Evolutionary conservation across 2,329 filamentous ascomycete species (phyloP), one percentile per base, ranked within the genome.

Genomic region (Aspergillus amoenus): DNA sequence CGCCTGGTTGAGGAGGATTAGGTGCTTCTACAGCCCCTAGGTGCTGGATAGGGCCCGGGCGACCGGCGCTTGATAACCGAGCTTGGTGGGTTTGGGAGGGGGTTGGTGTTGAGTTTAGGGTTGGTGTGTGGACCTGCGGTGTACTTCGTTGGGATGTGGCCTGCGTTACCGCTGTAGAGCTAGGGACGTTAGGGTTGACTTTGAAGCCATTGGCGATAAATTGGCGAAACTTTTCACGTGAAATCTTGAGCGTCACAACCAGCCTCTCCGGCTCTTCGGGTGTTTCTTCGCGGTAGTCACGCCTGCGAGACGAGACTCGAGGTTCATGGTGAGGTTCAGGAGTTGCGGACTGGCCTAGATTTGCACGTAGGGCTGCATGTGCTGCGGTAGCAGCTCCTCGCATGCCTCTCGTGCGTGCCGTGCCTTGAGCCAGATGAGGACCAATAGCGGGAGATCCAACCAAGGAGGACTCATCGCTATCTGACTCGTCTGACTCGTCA

Each of bases 401-500:
- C 84, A 97, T 92, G 48, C 89, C 89, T 71, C 93, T 85, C 8
- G 92, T 96, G 61, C 93, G 85, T 39, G 92, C 88, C 1, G 93
- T 96, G 45, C 91, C 91, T 63, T 80, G 80, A 48, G 75, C 68
- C 37, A 85, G 81, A 45, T 92, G 77, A 61, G 89, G 85, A 6
- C 88, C 86, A 40, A 89, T 83, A 2, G 89, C 89, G 3, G 92
- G 92, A n/a, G 93, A 96, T 58, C 95, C 93, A 17, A 89, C 61
- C 30, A 66, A 86, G 1, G 83, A 86, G 0, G 91, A 96, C 57
- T 95, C 91, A 56, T 97, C 93, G 70, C 91, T 96, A 27, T 96
- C 92, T 48, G 93, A 91, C 1, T 94, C 93, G 54, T 97, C 93
- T 0, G 91, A 95, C 55, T 94, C 90, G 57, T 90, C 89, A 40